Base-by-base conservation (phyloP, 495 filamentous ascomycete species). In the Hypomontagnella monticulosa region DNA sequence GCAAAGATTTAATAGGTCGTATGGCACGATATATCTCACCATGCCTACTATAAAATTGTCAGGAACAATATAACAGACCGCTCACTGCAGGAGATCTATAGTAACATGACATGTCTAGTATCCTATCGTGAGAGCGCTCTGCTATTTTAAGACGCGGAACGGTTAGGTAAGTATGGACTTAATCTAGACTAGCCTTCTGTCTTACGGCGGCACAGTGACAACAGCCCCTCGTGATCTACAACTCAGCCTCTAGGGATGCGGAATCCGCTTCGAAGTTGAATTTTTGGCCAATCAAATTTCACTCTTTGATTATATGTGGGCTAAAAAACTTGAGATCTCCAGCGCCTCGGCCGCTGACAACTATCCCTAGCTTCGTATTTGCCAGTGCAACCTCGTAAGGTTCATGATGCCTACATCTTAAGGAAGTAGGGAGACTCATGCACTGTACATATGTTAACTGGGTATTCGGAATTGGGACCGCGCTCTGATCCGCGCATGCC, bases 331-430 rank as follows among this genome's bases (percentile, higher is more conserved):
- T 4, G 36, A 60, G 50, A 55, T 18, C 15, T 38, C 42, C 11
- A 15, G 14, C 18, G n/a, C 20, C 15, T 42, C 32, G 15, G 47
- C 62, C 20, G 50, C 41, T 53, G 42, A 51, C 16, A 27, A 18
- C n/a, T 36, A 19, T 20, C 37, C 18, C 33, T 23, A 42, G 18
- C 57, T 67, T 67, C 58, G 64, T 67, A 32, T 62, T 46, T 43
- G 15, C 19, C 16, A 11, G 5, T 43, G 37, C 20, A 30, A 46
- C 37, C 19, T 66, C 63, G 63, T 60, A 40, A 44, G 27, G 23
- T 7, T 51, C 44, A 54, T 38, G 42, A 66, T 61, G 49, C 34
- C 23, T 36, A 18, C 2, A 6, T 6, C 23, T 27, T 27, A 6
- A 27, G 6, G 23, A 27, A 27, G 23, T 27, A 27, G 6, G 23